Evolutionary conservation across 2,329 filamentous ascomycete genomes (phyloP).

Genomic region (Annulohypoxylon truncatum): DNA sequence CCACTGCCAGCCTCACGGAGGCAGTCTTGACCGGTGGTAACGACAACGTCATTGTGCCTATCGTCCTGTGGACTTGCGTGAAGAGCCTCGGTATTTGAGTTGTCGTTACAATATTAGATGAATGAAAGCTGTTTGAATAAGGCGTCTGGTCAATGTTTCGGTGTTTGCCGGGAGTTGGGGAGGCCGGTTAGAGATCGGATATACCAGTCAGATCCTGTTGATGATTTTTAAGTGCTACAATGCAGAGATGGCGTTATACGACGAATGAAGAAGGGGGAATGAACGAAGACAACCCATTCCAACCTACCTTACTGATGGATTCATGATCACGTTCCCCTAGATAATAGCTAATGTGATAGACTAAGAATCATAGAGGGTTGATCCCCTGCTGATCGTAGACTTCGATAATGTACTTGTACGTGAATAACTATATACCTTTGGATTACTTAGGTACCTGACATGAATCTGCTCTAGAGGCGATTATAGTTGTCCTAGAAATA

Average conservation of each 20-base stretch:
- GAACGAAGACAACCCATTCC: background rate
- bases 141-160: constrained; percentile 6
- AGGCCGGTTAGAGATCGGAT: constrained; percentile 10
- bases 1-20: constrained; percentile 89
- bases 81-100: constrained; percentile 74
- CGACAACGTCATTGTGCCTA: constrained; percentile 96
- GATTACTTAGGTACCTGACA: no score
- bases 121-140: background rate
- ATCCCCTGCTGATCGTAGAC: background rate
- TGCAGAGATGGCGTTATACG: background rate
- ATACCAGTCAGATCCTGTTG: constrained; percentile 19
- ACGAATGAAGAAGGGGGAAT: constrained; percentile 5
- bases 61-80: constrained; percentile 92
- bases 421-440: background rate
- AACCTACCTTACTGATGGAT: background rate
- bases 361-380: background rate
- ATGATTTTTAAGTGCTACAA: background rate
- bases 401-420: constrained; percentile 41
- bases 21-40: constrained; percentile 96
- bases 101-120: constrained; percentile 6
- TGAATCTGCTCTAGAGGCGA: no score
- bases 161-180: constrained; percentile 3
- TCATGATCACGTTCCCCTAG: background rate
- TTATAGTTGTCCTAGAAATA: background rate
- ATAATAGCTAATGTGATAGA: background rate